phyloP scores from a whole-genome alignment of 192 early-diverging fungal species.

The Cetraspora pellucida region DNA sequence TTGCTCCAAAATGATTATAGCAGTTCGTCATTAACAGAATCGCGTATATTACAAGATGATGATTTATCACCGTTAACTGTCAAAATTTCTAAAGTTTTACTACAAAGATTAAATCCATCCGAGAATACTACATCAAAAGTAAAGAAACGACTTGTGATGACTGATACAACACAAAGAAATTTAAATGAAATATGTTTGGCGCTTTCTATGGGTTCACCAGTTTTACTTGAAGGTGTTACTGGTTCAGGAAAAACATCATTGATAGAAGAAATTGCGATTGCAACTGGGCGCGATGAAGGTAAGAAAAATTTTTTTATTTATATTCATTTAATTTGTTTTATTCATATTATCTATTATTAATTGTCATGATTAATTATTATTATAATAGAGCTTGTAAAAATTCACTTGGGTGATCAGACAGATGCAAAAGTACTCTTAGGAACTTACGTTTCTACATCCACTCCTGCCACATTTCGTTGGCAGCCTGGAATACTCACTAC shows the following conservation, averaged over 20 bases:
- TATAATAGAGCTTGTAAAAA: slow-evolving; percentile 74
- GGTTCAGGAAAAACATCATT: slow-evolving; percentile 91
- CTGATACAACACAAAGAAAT: slow-evolving; percentile 75
- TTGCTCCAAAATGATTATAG: slow-evolving; percentile 48
- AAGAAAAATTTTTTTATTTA: slow-evolving; percentile 27
- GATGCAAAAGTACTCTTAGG: slow-evolving; percentile 94
- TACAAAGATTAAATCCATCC: slow-evolving; percentile 44
- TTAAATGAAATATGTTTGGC: slow-evolving; percentile 83
- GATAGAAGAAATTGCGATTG: slow-evolving; percentile 82
- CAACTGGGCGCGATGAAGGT: slow-evolving; percentile 65
- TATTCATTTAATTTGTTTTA: background rate
- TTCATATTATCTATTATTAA: background rate
- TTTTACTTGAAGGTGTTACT: slow-evolving; percentile 81
- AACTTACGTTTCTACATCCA: slow-evolving; percentile 90
- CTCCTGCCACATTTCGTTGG: slow-evolving; percentile 94
- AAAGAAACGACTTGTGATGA: slow-evolving; percentile 64
- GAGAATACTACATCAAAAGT: slow-evolving; percentile 32
- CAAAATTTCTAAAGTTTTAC: slow-evolving; percentile 70
- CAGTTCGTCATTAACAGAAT: slow-evolving; percentile 30
- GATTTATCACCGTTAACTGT: slow-evolving; percentile 57
- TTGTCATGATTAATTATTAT: no score
- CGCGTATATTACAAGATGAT: background rate
- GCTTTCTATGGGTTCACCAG: slow-evolving; percentile 81
- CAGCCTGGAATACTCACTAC: slow-evolving; percentile 90
- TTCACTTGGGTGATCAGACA: slow-evolving; percentile 96